These are phyloP conservation scores for Suhomyces emberorum DNA, from an alignment of 805 yeast species.

Conservation along the genomic window DNA sequence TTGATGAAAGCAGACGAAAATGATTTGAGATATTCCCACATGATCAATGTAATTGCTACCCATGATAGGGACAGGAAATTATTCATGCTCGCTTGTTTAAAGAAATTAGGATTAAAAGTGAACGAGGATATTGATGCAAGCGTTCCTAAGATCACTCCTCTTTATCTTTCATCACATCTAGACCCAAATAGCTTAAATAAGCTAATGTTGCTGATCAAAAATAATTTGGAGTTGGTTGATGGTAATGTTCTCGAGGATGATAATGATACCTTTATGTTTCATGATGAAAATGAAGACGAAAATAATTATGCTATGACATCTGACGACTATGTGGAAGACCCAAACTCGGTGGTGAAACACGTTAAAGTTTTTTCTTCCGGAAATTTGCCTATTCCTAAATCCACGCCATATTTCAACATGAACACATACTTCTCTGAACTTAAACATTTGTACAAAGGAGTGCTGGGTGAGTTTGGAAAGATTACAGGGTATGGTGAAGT, in stretches of 20 bases:
- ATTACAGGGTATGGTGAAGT: constrained; percentile 78
- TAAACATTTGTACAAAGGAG: constrained; percentile 17
- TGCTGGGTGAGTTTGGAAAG: constrained; percentile 52
- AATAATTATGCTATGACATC: constrained; percentile 15
- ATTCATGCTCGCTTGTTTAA: constrained; percentile 57
- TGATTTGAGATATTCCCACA: constrained; percentile 23
- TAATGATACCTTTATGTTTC: constrained; percentile 55
- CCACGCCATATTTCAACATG: constrained; percentile 75
- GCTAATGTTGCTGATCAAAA: constrained; percentile 38
- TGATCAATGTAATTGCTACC: constrained; percentile 35
- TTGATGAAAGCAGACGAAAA: constrained; percentile 38
- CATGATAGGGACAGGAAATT: constrained; percentile 47
- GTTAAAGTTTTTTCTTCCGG: constrained; percentile 45
- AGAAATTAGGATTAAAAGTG: constrained; percentile 66
- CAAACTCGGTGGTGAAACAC: constrained; percentile 53
- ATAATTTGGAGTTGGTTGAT: constrained; percentile 31
- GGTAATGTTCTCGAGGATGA: constrained; percentile 44
- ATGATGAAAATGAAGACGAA: constrained; percentile 29
- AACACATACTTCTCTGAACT: constrained; percentile 49
- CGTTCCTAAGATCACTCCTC: constrained; percentile 68
- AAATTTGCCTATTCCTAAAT: constrained; percentile 45
- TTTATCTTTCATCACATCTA: constrained; percentile 47
- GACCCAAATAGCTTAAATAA: constrained; percentile 27
- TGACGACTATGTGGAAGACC: constrained; percentile 43
- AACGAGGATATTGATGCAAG: constrained; percentile 45